Percentiles rank a stretch among this genome's conserved stretches.
Conservation (phyloP, 2,329 filamentous ascomycete species). For the Aspergillus fumigatus region DNA sequence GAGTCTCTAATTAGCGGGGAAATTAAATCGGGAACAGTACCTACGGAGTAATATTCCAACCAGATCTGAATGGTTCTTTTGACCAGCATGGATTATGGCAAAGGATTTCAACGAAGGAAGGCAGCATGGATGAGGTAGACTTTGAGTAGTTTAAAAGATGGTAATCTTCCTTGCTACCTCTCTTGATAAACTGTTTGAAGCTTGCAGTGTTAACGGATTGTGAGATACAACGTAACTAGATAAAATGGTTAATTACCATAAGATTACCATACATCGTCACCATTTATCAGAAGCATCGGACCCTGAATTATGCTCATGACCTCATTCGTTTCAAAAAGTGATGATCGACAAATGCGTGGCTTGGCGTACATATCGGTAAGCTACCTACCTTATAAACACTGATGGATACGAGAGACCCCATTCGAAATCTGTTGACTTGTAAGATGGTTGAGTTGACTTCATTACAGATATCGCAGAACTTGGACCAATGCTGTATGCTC, state of each 20-base stretch:
- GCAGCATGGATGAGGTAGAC: no score
- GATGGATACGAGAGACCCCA: no score
- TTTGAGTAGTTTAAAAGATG: neutral
- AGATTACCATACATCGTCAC: neutral
- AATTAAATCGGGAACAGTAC: neutral
- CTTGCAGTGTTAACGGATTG: no score
- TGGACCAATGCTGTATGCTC: neutral
- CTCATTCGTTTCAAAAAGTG: neutral
- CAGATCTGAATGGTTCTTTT: neutral
- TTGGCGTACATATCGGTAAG: neutral
- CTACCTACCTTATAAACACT: no score
- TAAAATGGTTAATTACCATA: neutral
- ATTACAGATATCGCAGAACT: neutral
- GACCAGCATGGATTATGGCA: no score
- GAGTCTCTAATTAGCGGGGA: neutral
- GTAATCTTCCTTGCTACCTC: no score
- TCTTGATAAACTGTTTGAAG: no score
- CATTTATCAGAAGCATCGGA: neutral
- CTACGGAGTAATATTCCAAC: neutral
- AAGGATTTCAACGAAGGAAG: no score
- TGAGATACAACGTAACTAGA: neutral
- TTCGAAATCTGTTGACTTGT: no score
- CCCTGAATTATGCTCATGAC: neutral
- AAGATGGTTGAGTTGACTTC: neutral
- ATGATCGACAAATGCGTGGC: no score